Base-by-base conservation (phyloP, 2,329 filamentous ascomycete species). In the Ophiostoma sp. region DNA sequence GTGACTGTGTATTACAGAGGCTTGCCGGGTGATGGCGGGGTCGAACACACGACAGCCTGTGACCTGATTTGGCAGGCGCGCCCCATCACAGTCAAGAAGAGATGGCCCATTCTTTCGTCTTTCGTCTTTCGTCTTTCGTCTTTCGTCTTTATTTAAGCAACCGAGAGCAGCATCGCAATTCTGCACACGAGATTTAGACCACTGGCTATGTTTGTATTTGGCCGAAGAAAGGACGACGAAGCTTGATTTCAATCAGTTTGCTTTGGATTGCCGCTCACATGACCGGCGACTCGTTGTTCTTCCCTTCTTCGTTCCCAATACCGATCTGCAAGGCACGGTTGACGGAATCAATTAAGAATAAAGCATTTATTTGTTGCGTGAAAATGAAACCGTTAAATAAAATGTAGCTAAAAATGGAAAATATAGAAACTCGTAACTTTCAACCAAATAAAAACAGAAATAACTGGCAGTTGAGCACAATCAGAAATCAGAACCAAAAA, bases 31-130 rank as follows among this genome's bases (percentile, higher is more conserved):
- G 35, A 35, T 64, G 66, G 69, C 44, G 54, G 67, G 67, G 57
- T 71, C 64, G 64, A 54, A 66, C 69, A 71, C 69, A 71, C 67
- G 69, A 68, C 69, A 64, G 66, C 15, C 6, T 15, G 27, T 44
- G 66, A 15, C 33, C 65, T 20, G 27, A 48, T 66, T 33, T 44
- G 64, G 64, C 36, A 67, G 64, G 35, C 35, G 62, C 17, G 39
- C 15, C 13, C 48, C 44, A 48, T 31, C 57, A 52, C 62, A 60
- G 48, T 31, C 35, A 70, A 27, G 23, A 41, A 57, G n/a, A 68
- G 44, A 57, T n/a, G 44, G 20, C 23, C 52, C 52, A 57, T 31
- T 57, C 17, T 17, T 54, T 8, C 39, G 39, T 5, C 3, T 3
- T 31, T 31, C 3, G 27, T 3, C 27, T 31, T 31, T 31, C 3